These are phyloP conservation scores for Mimosa pudica DNA, from an alignment of 306 rosid genomes.

Conservation along the genomic window DNA sequence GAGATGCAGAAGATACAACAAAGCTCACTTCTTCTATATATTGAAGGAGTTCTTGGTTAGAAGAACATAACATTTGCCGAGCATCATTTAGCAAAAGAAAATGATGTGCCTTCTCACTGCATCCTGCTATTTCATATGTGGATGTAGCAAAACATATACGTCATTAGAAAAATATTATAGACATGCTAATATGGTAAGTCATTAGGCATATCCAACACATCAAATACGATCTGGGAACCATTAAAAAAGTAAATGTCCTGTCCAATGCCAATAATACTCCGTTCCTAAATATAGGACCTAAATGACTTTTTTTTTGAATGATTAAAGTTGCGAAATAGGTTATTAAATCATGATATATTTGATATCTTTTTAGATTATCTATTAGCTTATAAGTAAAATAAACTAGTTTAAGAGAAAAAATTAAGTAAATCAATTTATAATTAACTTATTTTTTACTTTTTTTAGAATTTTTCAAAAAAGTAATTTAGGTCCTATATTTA, in stretches of 20 bases:
- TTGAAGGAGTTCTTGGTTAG: conserved; percentile 70
- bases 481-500: too few species aligned
- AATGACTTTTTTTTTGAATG: too few species aligned
- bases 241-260: conserved; percentile 7
- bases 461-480: too few species aligned
- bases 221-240: not conserved
- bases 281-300: too few species aligned
- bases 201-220: not conserved
- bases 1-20: not conserved
- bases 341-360: too few species aligned
- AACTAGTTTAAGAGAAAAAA: too few species aligned
- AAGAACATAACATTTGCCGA: conserved; percentile 63
- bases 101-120: conserved; percentile 97
- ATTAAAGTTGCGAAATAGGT: too few species aligned
- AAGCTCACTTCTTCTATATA: conserved; percentile 69
- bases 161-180: conserved; percentile 26
- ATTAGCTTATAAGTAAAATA: too few species aligned
- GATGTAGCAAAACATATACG: conserved; percentile 33
- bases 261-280: not conserved
- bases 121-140: conserved; percentile 90
- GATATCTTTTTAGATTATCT: too few species aligned
- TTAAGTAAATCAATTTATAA: too few species aligned
- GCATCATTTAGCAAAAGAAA: conserved; percentile 79
- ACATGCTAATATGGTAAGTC: not conserved
- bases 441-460: too few species aligned